phyloP scores from a whole-genome alignment of 23 red algal species.

The Gracilaria gracilis region DNA sequence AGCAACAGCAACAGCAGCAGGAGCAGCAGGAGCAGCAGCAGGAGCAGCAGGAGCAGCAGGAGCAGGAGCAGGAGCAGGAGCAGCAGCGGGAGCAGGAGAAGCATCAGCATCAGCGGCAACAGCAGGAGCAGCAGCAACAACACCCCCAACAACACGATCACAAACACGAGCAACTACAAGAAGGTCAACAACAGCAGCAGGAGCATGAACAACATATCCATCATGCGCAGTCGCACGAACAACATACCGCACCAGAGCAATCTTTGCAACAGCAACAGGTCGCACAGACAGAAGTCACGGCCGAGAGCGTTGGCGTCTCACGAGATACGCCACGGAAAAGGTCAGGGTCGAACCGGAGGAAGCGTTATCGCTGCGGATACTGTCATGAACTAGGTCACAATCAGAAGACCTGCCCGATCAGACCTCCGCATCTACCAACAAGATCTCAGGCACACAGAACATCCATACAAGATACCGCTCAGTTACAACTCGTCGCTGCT shows the following conservation, averaged over 20 bases:
- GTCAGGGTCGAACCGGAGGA: constrained; percentile 15
- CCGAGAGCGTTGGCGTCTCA: not conserved
- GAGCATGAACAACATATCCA: not conserved
- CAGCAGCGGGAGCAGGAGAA: too few species aligned
- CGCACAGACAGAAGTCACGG: not conserved
- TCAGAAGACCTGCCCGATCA: constrained; percentile 33
- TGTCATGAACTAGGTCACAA: constrained; percentile 63
- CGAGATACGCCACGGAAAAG: not conserved
- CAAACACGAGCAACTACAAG: too few species aligned
- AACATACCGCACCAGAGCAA: not conserved
- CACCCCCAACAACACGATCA: too few species aligned
- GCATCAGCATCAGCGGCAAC: too few species aligned
- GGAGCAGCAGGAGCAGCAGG: too few species aligned
- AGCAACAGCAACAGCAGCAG: too few species aligned
- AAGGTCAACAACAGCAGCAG: not conserved
- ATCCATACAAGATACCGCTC: not conserved
- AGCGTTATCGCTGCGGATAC: constrained; percentile 53
- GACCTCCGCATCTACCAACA: constrained; percentile 13
- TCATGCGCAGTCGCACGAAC: not conserved
- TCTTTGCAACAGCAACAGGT: not conserved
- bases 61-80: too few species aligned
- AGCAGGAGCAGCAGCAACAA: not conserved
- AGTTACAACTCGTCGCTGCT: not conserved
- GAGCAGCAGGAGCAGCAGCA: too few species aligned
- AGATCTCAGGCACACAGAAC: not conserved